Percentiles rank a stretch among this genome's conserved stretches.
Conservation (phyloP, 495 filamentous ascomycete species). For the Aspergillus ellipticus region DNA sequence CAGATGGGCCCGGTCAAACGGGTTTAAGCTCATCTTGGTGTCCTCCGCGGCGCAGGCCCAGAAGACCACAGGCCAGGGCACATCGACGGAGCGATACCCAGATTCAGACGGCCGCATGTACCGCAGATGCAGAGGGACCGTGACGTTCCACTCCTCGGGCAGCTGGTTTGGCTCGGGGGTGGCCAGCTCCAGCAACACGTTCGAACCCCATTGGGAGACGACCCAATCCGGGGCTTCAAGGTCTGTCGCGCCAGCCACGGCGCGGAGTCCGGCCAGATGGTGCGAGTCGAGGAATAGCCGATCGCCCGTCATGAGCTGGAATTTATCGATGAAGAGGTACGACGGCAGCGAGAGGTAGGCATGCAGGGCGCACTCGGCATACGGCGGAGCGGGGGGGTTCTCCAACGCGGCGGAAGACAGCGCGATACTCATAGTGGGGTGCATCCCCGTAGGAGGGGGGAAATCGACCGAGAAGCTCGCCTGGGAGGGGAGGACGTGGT, state of each 20-base stretch:
- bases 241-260: conserved; percentile 75
- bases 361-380: conserved; percentile 65
- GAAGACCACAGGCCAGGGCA: conserved; percentile 81
- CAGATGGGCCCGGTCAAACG: conserved; percentile 79
- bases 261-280: conserved; percentile 63
- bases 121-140: conserved; percentile 83
- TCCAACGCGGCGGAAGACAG: conserved; percentile 32
- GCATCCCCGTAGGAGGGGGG: conserved; percentile 71
- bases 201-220: conserved; percentile 73
- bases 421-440: conserved; percentile 71
- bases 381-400: conserved; percentile 29
- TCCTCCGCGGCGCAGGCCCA: conserved; percentile 83
- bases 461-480: conserved; percentile 52
- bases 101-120: conserved; percentile 62
- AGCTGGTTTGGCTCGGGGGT: conserved; percentile 16
- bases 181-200: conserved; percentile 71
- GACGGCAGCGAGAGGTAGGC: conserved; percentile 86
- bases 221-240: conserved; percentile 91
- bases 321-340: conserved; percentile 78
- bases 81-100: conserved; percentile 40
- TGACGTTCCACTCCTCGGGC: conserved; percentile 58
- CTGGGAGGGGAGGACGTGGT: conserved; percentile 55
- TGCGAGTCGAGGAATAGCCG: conserved; percentile 70
- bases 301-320: conserved; percentile 67
- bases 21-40: conserved; percentile 69